Base-by-base conservation (phyloP, 2,329 filamentous ascomycete genomes). In the Dactylellina drechsleri region DNA sequence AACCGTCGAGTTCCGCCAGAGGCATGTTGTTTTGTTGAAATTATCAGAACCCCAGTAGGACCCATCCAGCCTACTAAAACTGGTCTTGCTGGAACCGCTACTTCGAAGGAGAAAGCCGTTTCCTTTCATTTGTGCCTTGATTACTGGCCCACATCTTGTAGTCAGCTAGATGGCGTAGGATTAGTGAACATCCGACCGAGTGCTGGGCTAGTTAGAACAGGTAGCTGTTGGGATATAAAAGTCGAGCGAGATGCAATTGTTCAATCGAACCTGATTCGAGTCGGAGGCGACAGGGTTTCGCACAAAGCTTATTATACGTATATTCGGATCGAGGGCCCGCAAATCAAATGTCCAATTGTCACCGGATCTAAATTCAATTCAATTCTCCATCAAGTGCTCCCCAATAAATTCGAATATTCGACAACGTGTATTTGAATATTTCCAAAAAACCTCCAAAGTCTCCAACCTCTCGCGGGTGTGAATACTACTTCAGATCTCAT, bases 141-240 rank as follows among this genome's bases (percentile, higher is more conserved):
- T 66, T 64, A 43, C 62, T 43, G 52, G 45, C 59, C 57, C 54
- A 23, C 54, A n/a, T 18, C 16, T 47, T 47, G 13, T 47, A 47
- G 70, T 75, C 67, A 75, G 62, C 70, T 64, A 57, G 64, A 64
- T 49, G 50, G 31, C 52, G 64, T 68, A 65, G 47, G 71, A 68
- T 75, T 75, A 75, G 71, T 75, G 71, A 75, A 67, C 71, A 75
- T 75, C 54, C 31, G 57, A 57, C 70, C 64, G 61, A 73, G 52
- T 52, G 6, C 10, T 36, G 5, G 10, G 31, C 31, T 36, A 36
- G 31, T 10, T 7, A 36, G 31, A 10, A 7, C 10, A 36, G 31
- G 31, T 36, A 7, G 31, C 10, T 36, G 31, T 23, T 23, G 31
- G 31, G 31, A 36, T 36, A 36, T 36, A 36, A 36, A 36, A 36